Evolutionary conservation across 164 flowering plant genomes (phyloP).

Genomic region (Vitis labrusca): DNA sequence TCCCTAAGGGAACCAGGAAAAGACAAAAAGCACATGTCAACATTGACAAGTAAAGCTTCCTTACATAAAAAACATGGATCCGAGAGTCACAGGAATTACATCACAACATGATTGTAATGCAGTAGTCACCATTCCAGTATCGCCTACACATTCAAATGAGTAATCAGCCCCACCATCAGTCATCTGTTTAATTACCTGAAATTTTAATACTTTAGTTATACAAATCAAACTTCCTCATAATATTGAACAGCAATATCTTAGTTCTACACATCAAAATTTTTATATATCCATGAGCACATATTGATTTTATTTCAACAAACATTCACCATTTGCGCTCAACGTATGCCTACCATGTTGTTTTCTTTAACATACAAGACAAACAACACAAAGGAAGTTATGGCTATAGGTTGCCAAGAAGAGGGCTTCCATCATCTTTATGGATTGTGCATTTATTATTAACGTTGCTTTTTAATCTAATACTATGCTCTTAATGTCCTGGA

Average conservation of each 20-base stretch:
- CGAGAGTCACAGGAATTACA: conserved; percentile 36
- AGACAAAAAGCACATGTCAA: not conserved
- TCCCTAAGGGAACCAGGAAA: conserved; percentile 47
- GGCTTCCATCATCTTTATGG: no score
- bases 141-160: conserved; percentile 92
- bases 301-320: no score
- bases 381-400: not conserved
- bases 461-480: no score
- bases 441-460: no score
- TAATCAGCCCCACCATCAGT: conserved; percentile 96
- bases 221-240: no score
- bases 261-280: no score
- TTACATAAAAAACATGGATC: not conserved
- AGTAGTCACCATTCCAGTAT: conserved; percentile 68
- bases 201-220: not conserved
- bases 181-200: conserved; percentile 75
- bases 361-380: no score
- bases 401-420: not conserved
- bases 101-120: conserved; percentile 92
- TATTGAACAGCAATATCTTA: no score
- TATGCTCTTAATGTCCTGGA: no score
- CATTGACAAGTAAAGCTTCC: not conserved
- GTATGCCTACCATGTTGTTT: no score
- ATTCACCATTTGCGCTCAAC: no score
- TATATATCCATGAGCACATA: no score